A percentile compares a stretch with the other conserved stretches of the same genome.
These are phyloP conservation scores for Yamadazyma membranifaciens DNA, from an alignment of 1,139 yeast species.

Conservation along the genomic window DNA sequence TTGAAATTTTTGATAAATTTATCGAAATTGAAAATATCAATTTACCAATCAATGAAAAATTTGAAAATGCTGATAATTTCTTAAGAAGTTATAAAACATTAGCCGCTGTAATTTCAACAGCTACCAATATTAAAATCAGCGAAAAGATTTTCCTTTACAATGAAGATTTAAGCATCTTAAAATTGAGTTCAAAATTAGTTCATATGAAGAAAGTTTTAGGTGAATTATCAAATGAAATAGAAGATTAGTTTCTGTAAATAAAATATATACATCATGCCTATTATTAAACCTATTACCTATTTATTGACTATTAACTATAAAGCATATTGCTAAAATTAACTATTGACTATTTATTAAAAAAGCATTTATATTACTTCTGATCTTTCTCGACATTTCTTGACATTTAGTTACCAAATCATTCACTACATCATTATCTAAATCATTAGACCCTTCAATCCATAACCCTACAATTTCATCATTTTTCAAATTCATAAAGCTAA, in stretches of 20 bases:
- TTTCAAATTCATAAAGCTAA: slow-evolving; percentile 53
- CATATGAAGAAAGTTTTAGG: slow-evolving; percentile 42
- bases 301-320: no score
- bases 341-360: slow-evolving; percentile 8
- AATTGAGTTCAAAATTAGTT: slow-evolving; percentile 42
- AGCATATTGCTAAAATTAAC: neutral
- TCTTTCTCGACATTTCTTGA: slow-evolving; percentile 36
- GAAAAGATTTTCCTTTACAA: slow-evolving; percentile 37
- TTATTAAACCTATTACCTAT: no score
- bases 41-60: slow-evolving; percentile 25
- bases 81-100: slow-evolving; percentile 33
- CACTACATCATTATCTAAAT: slow-evolving; percentile 24
- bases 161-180: slow-evolving; percentile 29
- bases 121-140: slow-evolving; percentile 41
- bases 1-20: slow-evolving; percentile 31
- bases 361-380: slow-evolving; percentile 47
- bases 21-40: slow-evolving; percentile 26
- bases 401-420: slow-evolving; percentile 41
- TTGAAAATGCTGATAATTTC: slow-evolving; percentile 28
- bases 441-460: slow-evolving; percentile 48
- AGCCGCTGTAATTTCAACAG: slow-evolving; percentile 32
- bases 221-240: slow-evolving; percentile 35
- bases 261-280: no score
- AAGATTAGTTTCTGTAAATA: neutral
- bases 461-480: slow-evolving; percentile 55